phyloP scores from a whole-genome alignment of 345 rosid genomes.

The Camelina laxa region DNA sequence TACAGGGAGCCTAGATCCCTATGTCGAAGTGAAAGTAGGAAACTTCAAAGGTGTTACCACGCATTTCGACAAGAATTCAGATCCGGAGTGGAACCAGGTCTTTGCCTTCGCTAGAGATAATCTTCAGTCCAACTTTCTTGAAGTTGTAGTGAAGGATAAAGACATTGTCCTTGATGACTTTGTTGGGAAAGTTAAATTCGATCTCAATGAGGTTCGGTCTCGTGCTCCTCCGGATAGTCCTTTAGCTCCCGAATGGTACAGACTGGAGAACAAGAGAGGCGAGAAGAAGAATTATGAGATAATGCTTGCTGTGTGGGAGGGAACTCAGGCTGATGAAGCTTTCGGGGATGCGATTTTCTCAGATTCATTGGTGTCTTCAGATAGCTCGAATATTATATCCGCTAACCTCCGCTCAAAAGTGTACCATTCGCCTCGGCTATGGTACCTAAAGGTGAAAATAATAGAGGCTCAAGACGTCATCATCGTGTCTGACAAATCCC shows the following conservation, averaged over 20 bases:
- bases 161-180: constrained; percentile 72
- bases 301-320: constrained; percentile 99
- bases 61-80: constrained; percentile 67
- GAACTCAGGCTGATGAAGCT: constrained; percentile 96
- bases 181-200: constrained; percentile 68
- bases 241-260: constrained; percentile 94
- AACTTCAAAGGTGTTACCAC: constrained; percentile 79
- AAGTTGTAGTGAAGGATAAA: constrained; percentile 81
- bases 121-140: constrained; percentile 65
- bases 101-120: constrained; percentile 83
- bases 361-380: constrained; percentile 60
- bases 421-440: constrained; percentile 86
- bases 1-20: constrained; percentile 91
- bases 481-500: constrained; percentile 56
- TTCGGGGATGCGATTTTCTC: constrained; percentile 89
- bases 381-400: constrained; percentile 51
- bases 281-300: constrained; percentile 70
- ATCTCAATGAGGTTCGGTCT: constrained; percentile 66
- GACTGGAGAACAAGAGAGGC: constrained; percentile 63
- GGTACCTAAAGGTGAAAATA: constrained; percentile 84
- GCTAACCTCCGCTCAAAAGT: constrained; percentile 81
- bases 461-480: constrained; percentile 92
- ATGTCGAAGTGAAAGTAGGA: constrained; percentile 79
- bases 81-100: constrained; percentile 94
- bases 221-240: constrained; percentile 96